A percentile compares a stretch with the other conserved stretches of the same genome.
Evolutionary conservation across 1,284 basidiomycete genomes (phyloP).

Genomic region (Austroboletus niveus): DNA sequence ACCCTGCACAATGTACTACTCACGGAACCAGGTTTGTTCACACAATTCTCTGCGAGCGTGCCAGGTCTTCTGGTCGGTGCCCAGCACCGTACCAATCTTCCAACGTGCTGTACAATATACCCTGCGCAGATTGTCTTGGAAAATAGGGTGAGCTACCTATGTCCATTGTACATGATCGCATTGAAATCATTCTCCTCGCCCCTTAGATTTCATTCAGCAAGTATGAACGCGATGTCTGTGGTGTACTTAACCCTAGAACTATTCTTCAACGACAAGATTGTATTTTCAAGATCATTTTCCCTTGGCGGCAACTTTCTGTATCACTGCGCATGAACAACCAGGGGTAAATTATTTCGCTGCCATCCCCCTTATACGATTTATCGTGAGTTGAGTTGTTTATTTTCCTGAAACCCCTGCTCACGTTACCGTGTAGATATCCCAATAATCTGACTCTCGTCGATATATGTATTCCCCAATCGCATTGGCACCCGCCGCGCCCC

Average conservation of each 20-base stretch:
- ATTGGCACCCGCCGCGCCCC: background rate
- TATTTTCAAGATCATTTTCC: no score
- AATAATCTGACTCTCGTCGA: background rate
- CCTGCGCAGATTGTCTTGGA: slow-evolving; percentile 11
- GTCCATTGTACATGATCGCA: background rate
- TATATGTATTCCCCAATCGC: background rate
- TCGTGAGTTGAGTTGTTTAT: slow-evolving; percentile 5
- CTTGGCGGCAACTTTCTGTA: no score
- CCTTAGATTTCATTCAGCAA: background rate
- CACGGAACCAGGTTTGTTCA: slow-evolving; percentile 11
- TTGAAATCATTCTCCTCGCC: background rate
- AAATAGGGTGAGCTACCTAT: slow-evolving; percentile 6
- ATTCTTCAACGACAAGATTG: no score
- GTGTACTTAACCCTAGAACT: no score
- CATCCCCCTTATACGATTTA: background rate
- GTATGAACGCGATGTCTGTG: background rate
- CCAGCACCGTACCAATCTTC: accelerated
- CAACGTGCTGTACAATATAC: background rate
- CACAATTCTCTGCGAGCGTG: background rate
- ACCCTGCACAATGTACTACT: slow-evolving; percentile 2
- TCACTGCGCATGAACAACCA: no score
- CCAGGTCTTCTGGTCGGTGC: background rate
- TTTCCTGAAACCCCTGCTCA: background rate
- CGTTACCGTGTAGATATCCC: slow-evolving; percentile 1
- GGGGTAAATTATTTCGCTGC: no score